Percentiles rank a stretch among this genome's conserved stretches.
Evolutionary conservation across 1,284 basidiomycete species (phyloP).

Genomic region (Tremellales sp.): DNA sequence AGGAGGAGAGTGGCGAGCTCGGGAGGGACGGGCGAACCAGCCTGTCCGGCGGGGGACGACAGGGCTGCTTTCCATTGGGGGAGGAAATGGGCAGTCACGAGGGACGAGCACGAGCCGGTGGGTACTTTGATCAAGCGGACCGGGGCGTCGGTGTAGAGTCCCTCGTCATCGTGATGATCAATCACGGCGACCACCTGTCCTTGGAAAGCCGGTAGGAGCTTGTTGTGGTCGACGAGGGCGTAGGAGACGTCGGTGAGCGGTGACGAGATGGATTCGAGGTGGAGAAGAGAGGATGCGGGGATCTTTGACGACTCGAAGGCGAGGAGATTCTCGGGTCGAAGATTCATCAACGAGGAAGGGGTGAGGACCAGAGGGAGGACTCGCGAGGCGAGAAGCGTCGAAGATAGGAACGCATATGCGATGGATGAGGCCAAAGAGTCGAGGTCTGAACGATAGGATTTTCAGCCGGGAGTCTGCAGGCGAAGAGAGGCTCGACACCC

Average conservation of each 20-base stretch:
- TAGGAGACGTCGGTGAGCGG: slow-evolving; percentile 55
- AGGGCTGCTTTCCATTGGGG: slow-evolving; percentile 35
- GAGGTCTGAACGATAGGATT: slow-evolving; percentile 60
- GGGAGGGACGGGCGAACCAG: slow-evolving; percentile 37
- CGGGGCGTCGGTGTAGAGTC: slow-evolving; percentile 58
- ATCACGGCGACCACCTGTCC: slow-evolving; percentile 66
- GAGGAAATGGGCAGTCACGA: slow-evolving; percentile 60
- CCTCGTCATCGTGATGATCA: slow-evolving; percentile 93
- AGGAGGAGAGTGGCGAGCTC: slow-evolving; percentile 76
- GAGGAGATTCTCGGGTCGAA: slow-evolving; percentile 83
- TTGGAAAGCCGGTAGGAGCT: slow-evolving; percentile 57
- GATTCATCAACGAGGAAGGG: slow-evolving; percentile 61
- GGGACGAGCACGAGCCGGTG: slow-evolving; percentile 75
- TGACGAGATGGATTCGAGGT: slow-evolving; percentile 46
- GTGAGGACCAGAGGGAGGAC: slow-evolving; percentile 75
- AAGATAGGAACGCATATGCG: slow-evolving; percentile 68
- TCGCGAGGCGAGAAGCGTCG: slow-evolving; percentile 54
- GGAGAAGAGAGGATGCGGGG: slow-evolving; percentile 55
- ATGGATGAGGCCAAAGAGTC: slow-evolving; percentile 81
- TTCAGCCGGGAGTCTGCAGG: not conserved
- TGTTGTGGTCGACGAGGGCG: slow-evolving; percentile 86
- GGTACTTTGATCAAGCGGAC: slow-evolving; percentile 60
- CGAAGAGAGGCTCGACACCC: not conserved
- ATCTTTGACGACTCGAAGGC: slow-evolving; percentile 63
- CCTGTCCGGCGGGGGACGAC: slow-evolving; percentile 18